A percentile compares a stretch with the other conserved stretches of the same genome.
These are phyloP conservation scores for Irpex rosettiformis DNA, from an alignment of 1,284 basidiomycete genomes.

Conservation along the genomic window DNA sequence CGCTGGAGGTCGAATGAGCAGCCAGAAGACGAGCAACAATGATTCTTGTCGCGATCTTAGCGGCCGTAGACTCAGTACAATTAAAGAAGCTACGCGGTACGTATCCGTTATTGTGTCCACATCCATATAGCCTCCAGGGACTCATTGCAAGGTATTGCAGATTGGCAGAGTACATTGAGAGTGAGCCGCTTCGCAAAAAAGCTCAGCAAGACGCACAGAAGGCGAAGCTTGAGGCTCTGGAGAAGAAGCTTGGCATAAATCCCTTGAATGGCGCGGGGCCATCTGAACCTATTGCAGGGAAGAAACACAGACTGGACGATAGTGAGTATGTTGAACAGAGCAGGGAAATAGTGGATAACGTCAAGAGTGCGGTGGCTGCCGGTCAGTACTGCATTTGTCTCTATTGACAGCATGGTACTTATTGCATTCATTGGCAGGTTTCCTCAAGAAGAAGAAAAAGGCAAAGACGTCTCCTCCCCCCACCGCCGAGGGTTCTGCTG, in stretches of 20 bases:
- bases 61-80: slow-evolving; percentile 86
- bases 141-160: no score
- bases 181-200: slow-evolving; percentile 78
- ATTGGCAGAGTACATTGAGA: slow-evolving; percentile 86
- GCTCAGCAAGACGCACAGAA: slow-evolving; percentile 79
- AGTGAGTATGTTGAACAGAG: slow-evolving; percentile 91
- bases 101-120: slow-evolving; percentile 15
- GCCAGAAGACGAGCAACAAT: slow-evolving; percentile 92
- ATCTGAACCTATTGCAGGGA: slow-evolving; percentile 56
- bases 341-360: slow-evolving; percentile 87
- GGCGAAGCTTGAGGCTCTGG: slow-evolving; percentile 82
- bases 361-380: slow-evolving; percentile 85
- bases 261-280: slow-evolving; percentile 34
- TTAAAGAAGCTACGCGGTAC: slow-evolving; percentile 95
- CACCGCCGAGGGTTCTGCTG: slow-evolving; percentile 17
- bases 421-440: slow-evolving; percentile 34
- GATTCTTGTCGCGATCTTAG: slow-evolving; percentile 94
- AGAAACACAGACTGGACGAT: slow-evolving; percentile 91
- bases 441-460: slow-evolving; percentile 88
- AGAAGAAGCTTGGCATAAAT: slow-evolving; percentile 77
- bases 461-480: slow-evolving; percentile 48
- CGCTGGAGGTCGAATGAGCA: slow-evolving; percentile 96
- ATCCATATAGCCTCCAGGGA: not conserved
- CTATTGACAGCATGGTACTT: slow-evolving; percentile 1
- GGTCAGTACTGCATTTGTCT: slow-evolving; percentile 40